phyloP scores from a whole-genome alignment of 2,329 filamentous ascomycete genomes.

The Rachicladosporium sp. region DNA sequence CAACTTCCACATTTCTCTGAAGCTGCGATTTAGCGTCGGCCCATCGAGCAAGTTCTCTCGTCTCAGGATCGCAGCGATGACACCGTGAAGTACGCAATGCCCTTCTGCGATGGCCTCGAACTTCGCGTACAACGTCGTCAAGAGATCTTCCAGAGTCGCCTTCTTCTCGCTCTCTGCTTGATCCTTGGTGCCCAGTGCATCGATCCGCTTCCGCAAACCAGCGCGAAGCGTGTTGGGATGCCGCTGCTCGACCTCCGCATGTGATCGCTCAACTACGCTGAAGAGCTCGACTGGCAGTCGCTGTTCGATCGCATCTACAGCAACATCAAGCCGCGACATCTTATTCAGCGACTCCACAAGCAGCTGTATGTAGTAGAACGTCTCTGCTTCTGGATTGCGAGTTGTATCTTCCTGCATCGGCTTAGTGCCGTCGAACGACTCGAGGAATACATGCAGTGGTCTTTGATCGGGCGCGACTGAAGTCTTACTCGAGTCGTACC shows the following conservation, averaged over 20 bases:
- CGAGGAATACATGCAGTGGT: constrained; percentile 44
- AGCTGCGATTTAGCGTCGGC: constrained; percentile 67
- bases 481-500: constrained; percentile 28
- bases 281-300: constrained; percentile 88
- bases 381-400: constrained; percentile 89
- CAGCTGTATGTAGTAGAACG: constrained; percentile 82
- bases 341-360: constrained; percentile 83
- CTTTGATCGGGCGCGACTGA: constrained; percentile 36
- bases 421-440: constrained; percentile 40
- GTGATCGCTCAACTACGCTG: constrained; percentile 84
- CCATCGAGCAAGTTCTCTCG: constrained; percentile 56
- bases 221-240: constrained; percentile 67
- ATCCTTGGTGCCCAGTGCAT: constrained; percentile 6
- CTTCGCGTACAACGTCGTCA: constrained; percentile 88
- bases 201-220: constrained; percentile 16
- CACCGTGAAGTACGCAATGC: constrained; percentile 85
- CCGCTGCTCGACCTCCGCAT: constrained; percentile 82
- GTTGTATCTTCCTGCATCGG: constrained; percentile 72
- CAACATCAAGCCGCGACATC: constrained; percentile 71
- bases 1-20: constrained; percentile 94
- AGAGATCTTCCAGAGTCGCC: constrained; percentile 77
- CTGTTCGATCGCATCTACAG: constrained; percentile 84
- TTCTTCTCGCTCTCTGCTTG: constrained; percentile 31
- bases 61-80: constrained; percentile 72
- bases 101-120: constrained; percentile 96